These are phyloP conservation scores for Chlorella ohadii DNA, from an alignment of 139 green algal genomes.

Conservation along the genomic window DNA sequence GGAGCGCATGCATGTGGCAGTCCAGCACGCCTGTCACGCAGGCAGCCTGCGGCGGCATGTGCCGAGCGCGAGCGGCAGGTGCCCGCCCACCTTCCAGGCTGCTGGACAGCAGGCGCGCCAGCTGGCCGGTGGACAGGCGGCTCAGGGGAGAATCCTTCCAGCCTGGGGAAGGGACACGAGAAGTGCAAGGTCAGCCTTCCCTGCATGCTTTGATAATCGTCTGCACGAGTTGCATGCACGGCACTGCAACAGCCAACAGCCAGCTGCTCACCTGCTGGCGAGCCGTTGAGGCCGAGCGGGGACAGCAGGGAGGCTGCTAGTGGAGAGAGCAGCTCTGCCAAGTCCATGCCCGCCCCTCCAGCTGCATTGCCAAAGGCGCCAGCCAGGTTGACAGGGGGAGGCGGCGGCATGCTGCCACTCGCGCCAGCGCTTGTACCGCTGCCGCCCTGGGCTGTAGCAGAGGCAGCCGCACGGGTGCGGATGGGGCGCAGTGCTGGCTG, in stretches of 20 bases:
- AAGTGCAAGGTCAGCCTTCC: too few species aligned
- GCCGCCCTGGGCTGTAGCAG: neutral
- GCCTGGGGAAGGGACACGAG: neutral
- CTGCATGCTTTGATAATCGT: too few species aligned
- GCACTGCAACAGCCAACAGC: too few species aligned
- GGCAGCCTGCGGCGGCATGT: too few species aligned
- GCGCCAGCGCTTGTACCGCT: neutral
- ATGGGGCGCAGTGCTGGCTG: neutral
- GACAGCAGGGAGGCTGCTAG: slow-evolving; percentile 23
- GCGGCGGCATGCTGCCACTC: neutral
- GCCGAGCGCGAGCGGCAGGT: neutral
- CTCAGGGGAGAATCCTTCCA: slow-evolving; percentile 5
- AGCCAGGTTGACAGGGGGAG: neutral
- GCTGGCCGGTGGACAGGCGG: neutral
- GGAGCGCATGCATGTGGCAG: too few species aligned
- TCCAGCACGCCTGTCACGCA: too few species aligned
- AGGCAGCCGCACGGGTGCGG: slow-evolving; percentile 1
- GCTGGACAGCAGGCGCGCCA: neutral
- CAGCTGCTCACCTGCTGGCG: neutral
- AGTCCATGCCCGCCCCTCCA: neutral
- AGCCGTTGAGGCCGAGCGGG: slow-evolving; percentile 25
- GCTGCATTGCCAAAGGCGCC: neutral
- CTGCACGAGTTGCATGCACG: neutral
- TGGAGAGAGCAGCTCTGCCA: too few species aligned
- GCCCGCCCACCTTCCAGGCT: neutral